Conservation (phyloP, 805 yeast species). For the Sugiyamaella valdiviana region DNA sequence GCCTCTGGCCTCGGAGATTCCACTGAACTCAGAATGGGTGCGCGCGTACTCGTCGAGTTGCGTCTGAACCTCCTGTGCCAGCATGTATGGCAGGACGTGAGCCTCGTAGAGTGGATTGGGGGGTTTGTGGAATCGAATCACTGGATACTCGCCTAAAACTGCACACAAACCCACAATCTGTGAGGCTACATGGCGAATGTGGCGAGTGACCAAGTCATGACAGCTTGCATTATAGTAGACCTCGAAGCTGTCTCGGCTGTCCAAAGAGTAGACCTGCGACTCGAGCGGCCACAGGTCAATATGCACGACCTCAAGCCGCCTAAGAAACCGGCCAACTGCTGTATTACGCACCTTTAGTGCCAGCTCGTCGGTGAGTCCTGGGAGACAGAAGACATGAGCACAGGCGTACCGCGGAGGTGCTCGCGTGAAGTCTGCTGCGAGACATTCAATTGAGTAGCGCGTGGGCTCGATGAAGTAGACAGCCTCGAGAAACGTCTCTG, state of each 20-base stretch:
- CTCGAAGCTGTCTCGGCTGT: constrained; percentile 54
- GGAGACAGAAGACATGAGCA: constrained; percentile 68
- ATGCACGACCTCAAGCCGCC: constrained; percentile 37
- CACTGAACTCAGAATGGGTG: constrained; percentile 55
- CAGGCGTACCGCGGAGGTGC: constrained; percentile 65
- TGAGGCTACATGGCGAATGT: constrained; percentile 53
- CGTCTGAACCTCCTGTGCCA: constrained; percentile 67
- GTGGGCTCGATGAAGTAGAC: constrained; percentile 72
- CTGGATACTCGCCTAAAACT: constrained; percentile 81
- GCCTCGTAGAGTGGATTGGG: constrained; percentile 49
- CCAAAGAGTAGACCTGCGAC: constrained; percentile 63
- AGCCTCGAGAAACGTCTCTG: constrained; percentile 65
- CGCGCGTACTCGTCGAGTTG: constrained; percentile 73
- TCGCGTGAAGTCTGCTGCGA: constrained; percentile 64
- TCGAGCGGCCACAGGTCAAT: constrained; percentile 62
- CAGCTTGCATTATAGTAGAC: constrained; percentile 65
- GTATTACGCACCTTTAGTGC: constrained; percentile 24
- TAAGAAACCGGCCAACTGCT: constrained; percentile 23
- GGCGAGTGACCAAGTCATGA: constrained; percentile 50
- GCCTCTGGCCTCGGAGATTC: constrained; percentile 43
- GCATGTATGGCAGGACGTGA: constrained; percentile 53
- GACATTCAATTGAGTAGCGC: constrained; percentile 63
- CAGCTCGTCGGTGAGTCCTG: constrained; percentile 38
- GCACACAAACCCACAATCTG: constrained; percentile 68
- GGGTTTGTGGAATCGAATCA: constrained; percentile 64